Percentiles rank a stretch among this genome's conserved stretches.
phyloP scores from a whole-genome alignment of 2,329 filamentous ascomycete species.

The Neurospora sp. region DNA sequence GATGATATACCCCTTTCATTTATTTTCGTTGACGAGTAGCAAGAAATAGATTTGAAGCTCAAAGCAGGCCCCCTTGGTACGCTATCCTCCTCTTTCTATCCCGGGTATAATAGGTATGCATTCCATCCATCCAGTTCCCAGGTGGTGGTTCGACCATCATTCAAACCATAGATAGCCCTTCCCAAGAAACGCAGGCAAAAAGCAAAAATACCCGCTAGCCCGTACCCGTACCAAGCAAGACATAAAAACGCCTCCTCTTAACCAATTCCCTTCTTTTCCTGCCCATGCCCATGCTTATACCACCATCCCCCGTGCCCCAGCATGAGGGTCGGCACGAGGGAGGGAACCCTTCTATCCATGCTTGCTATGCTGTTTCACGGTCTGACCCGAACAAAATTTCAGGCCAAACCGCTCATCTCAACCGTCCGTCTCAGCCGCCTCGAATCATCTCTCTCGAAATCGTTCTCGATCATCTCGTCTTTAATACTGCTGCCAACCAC shows the following conservation, averaged over 20 bases:
- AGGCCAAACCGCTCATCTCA: background rate
- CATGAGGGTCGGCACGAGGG: background rate
- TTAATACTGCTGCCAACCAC: background rate
- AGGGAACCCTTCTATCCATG: background rate
- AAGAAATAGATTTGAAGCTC: too few relatives aligned
- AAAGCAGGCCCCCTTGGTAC: background rate
- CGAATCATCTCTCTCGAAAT: background rate
- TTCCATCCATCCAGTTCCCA: background rate
- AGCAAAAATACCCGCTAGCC: background rate
- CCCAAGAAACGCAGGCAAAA: background rate
- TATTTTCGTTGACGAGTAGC: too few relatives aligned
- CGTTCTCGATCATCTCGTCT: background rate
- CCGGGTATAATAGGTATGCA: background rate
- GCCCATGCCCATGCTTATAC: background rate
- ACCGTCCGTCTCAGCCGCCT: background rate
- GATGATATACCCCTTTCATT: too few relatives aligned
- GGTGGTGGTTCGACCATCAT: background rate
- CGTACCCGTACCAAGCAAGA: background rate
- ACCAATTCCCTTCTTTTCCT: background rate
- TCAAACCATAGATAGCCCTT: background rate
- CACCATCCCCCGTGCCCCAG: background rate
- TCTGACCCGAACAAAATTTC: background rate
- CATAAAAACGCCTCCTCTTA: background rate
- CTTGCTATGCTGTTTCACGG: background rate
- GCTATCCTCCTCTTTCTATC: background rate